A percentile compares a stretch with the other conserved stretches of the same genome.
phyloP scores from a whole-genome alignment of 192 early-diverging fungal species.

The Oehlia diaphana region DNA sequence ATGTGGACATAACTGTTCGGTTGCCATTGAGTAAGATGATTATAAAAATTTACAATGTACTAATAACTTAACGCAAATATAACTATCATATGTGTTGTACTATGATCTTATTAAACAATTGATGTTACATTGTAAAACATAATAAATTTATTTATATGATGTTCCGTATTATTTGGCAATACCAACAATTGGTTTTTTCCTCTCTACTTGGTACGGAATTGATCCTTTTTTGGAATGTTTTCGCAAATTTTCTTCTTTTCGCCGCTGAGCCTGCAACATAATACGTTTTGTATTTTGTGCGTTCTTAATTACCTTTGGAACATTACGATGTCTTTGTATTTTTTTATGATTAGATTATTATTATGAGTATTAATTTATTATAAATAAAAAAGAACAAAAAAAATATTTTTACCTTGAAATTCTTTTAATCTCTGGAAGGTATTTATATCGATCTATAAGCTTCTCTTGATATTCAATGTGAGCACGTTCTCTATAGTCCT shows the following conservation, averaged over 20 bases:
- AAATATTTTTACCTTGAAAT: conserved; percentile 47
- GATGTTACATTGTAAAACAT: too few relatives aligned
- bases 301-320: conserved; percentile 81
- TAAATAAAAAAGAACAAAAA: neutral
- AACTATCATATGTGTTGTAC: too few relatives aligned
- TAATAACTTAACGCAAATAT: too few relatives aligned
- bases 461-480: conserved; percentile 80
- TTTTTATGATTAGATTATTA: neutral
- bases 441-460: conserved; percentile 91
- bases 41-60: too few relatives aligned
- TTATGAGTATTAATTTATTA: neutral
- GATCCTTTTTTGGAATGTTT: conserved; percentile 76
- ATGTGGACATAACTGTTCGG: conserved; percentile 66
- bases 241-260: conserved; percentile 88
- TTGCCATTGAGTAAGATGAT: too few relatives aligned
- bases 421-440: conserved; percentile 85
- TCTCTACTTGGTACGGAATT: conserved; percentile 62
- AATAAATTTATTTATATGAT: too few relatives aligned
- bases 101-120: too few relatives aligned
- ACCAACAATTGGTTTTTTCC: conserved; percentile 69
- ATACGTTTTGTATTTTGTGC: conserved; percentile 78
- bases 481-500: conserved; percentile 74
- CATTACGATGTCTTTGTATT: conserved; percentile 71
- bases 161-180: conserved; percentile 48
- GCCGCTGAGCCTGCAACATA: conserved; percentile 77